Percentiles rank a stretch among this genome's conserved stretches.
Evolutionary conservation across 164 flowering plant genomes (phyloP).

Genomic region (Vitis cinerea): DNA sequence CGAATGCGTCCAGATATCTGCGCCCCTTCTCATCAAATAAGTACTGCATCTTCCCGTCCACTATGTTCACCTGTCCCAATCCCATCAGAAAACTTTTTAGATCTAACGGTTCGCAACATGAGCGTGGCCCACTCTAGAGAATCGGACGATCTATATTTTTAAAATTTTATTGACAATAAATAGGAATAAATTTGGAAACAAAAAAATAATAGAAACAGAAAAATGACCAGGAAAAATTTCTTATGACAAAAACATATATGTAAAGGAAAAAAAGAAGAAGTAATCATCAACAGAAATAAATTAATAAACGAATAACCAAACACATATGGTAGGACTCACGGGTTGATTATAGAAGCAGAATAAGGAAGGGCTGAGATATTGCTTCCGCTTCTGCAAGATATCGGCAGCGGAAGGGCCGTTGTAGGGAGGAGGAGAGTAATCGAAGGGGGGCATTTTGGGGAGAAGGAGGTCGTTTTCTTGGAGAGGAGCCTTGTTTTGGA

Average conservation of each 20-base stretch:
- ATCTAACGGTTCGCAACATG: not conserved
- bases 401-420: slow-evolving; percentile 75
- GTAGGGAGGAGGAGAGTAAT: slow-evolving; percentile 89
- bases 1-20: slow-evolving; percentile 87
- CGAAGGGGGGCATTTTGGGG: slow-evolving; percentile 83
- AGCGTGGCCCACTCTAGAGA: too few species aligned
- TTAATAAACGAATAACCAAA: too few species aligned
- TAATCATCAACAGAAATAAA: too few species aligned
- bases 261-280: too few species aligned
- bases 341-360: slow-evolving; percentile 67
- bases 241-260: not conserved
- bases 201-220: too few species aligned
- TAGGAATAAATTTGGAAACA: too few species aligned
- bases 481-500: slow-evolving; percentile 10
- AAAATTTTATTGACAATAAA: too few species aligned
- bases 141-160: too few species aligned
- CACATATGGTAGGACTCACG: slow-evolving; percentile 28
- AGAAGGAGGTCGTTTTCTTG: slow-evolving; percentile 21
- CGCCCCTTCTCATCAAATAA: slow-evolving; percentile 83
- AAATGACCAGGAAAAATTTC: too few species aligned
- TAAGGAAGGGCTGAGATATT: slow-evolving; percentile 82
- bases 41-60: slow-evolving; percentile 95
- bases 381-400: slow-evolving; percentile 61
- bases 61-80: slow-evolving; percentile 60
- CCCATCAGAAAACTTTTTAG: not conserved